Evolutionary conservation across 2,329 filamentous ascomycete species (phyloP), one percentile per base, ranked within the genome.

Genomic region (Catunica adiposa): DNA sequence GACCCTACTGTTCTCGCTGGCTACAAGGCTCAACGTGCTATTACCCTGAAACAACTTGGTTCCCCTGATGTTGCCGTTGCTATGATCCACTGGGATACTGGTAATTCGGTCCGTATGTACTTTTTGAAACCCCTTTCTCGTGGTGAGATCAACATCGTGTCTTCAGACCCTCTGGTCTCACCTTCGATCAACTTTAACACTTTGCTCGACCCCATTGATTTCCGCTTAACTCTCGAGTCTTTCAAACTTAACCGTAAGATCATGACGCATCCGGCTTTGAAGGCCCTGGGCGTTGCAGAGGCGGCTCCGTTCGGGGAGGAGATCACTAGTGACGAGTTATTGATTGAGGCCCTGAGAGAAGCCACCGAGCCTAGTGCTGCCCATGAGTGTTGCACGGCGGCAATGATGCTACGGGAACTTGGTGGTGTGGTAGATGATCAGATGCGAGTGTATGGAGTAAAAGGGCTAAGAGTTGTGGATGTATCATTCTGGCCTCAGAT

Each of bases 141-240:
- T 11, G 70, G 70, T 23, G 67, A 65, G 20, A 65, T 72, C 51
- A 65, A 64, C 38, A 67, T 72, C 47, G 64, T 68, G 60, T 61
- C 64, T 1, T 61, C 61, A 0, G 63, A 71, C 61, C 67, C 68
- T 9, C 61, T 64, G 6, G 63, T 59, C 2, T 61, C 62, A 22
- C 69, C 70, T 0, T 54, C 42, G 14, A 64, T 71, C 34, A 69
- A 73, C 61, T 68, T 68, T 60, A 66, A 66, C 53, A 66, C 65
- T 7, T 64, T 63, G 7, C 66, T 66, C 9, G 67, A 72, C 55
- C 70, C 69, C 1, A 61, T 66, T 17, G 69, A 71, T 54, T 54
- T 68, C 11, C 64, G 64, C 15, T 58, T 70, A 4, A 48, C 52
- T 20, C 38, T 51, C 17, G 64, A 66, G 47, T 62, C 64, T 20